Conservation (phyloP, 192 early-diverging fungal species). For the Coemansia biformis region DNA sequence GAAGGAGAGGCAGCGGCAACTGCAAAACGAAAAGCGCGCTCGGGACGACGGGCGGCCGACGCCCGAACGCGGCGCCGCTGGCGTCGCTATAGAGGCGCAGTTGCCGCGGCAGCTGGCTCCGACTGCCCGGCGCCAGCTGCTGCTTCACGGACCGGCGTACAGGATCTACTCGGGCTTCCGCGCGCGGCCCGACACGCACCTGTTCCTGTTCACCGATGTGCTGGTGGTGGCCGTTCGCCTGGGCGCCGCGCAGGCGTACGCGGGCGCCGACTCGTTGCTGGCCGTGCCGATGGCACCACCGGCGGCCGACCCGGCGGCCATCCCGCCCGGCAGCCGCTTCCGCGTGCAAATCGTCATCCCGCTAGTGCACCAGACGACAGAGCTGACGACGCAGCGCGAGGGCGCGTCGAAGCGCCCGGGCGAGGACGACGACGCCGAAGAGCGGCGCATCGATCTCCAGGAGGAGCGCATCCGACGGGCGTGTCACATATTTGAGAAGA, state of each 20-base stretch:
- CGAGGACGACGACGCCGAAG: slow-evolving; percentile 44
- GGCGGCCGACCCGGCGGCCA: slow-evolving; percentile 17
- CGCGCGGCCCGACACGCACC: slow-evolving; percentile 43
- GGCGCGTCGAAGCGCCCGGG: slow-evolving; percentile 37
- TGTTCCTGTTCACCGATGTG: slow-evolving; percentile 48
- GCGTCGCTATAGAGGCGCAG: no score
- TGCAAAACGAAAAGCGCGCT: no score
- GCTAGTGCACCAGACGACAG: slow-evolving; percentile 16
- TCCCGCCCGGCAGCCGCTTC: slow-evolving; percentile 31
- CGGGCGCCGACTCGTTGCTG: not conserved
- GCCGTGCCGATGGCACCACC: slow-evolving; percentile 24
- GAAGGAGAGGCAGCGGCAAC: slow-evolving; percentile 13
- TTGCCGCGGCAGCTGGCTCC: not conserved
- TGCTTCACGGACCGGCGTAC: slow-evolving; percentile 48
- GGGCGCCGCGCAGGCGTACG: slow-evolving; percentile 1
- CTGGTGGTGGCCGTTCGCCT: slow-evolving; percentile 40
- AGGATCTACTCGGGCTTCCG: slow-evolving; percentile 35
- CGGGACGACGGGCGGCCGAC: no score
- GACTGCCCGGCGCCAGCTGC: slow-evolving; percentile 17
- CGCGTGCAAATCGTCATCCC: slow-evolving; percentile 41
- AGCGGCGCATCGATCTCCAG: slow-evolving; percentile 36
- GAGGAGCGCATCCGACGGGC: slow-evolving; percentile 46
- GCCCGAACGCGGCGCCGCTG: no score
- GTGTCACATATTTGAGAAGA: slow-evolving; percentile 47
- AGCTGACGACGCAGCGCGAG: slow-evolving; percentile 34